Percentiles rank a stretch among this genome's conserved stretches.
These are phyloP conservation scores for Diaporthe velutina DNA, from an alignment of 2,329 filamentous ascomycete genomes.

Conservation along the genomic window DNA sequence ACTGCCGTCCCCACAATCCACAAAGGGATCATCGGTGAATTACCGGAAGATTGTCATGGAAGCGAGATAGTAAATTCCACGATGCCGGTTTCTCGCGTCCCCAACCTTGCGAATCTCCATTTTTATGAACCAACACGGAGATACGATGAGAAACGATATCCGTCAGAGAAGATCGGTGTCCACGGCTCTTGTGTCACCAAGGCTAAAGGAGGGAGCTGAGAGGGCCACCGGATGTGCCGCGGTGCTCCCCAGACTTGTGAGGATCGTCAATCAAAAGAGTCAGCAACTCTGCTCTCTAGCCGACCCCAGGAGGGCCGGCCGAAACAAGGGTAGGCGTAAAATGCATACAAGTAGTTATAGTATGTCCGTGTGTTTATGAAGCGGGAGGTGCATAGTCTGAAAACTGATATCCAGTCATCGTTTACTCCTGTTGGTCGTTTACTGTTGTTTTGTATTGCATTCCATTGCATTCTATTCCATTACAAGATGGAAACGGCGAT, in stretches of 20 bases:
- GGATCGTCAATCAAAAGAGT: slow-evolving; percentile 11
- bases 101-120: background rate
- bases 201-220: background rate
- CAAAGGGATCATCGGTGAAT: slow-evolving; percentile 5
- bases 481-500: slow-evolving; percentile 3
- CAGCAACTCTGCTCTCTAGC: background rate
- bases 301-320: background rate
- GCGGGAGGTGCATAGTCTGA: background rate
- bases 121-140: background rate
- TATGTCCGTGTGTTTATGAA: background rate
- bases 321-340: background rate
- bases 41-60: slow-evolving; percentile 24
- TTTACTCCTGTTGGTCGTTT: background rate
- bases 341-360: slow-evolving; percentile 2
- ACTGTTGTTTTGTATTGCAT: background rate
- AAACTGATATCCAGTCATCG: background rate
- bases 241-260: background rate
- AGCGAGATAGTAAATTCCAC: background rate
- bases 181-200: background rate
- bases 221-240: background rate
- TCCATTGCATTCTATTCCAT: background rate
- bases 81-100: background rate
- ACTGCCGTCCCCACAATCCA: background rate
- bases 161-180: background rate
- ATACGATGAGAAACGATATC: background rate